Conservation (phyloP, 2,329 filamentous ascomycete genomes). For the Aspergillus brasiliensis region DNA sequence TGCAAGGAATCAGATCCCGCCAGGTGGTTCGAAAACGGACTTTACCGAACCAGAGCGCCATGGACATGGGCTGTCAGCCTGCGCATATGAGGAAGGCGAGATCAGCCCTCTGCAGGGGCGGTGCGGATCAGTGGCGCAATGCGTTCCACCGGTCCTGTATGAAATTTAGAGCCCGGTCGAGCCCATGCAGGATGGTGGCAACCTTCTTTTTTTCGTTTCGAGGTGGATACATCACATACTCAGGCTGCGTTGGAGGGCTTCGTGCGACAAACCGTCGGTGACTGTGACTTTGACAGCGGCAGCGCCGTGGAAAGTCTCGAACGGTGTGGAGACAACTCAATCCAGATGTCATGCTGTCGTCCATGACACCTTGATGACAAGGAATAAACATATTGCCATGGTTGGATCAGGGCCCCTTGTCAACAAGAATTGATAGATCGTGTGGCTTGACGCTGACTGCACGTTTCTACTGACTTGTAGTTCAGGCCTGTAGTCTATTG, state of each 20-base stretch:
- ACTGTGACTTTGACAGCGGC: background rate
- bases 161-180: background rate
- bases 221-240: background rate
- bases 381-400: background rate
- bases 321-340: background rate
- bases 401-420: background rate
- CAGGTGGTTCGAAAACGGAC: slow-evolving; percentile 11
- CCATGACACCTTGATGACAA: background rate
- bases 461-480: background rate
- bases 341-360: background rate
- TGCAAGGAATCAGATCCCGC: slow-evolving; percentile 11
- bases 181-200: background rate
- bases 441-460: background rate
- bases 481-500: background rate
- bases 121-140: background rate
- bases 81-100: background rate
- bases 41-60: background rate
- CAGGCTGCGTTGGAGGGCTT: background rate
- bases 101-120: background rate
- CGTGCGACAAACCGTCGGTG: background rate
- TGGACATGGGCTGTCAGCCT: background rate
- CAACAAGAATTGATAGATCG: background rate
- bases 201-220: background rate
- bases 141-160: background rate
- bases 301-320: background rate